These are phyloP conservation scores for Moricandia arvensis DNA, from an alignment of 345 rosid genomes.

Conservation along the genomic window DNA sequence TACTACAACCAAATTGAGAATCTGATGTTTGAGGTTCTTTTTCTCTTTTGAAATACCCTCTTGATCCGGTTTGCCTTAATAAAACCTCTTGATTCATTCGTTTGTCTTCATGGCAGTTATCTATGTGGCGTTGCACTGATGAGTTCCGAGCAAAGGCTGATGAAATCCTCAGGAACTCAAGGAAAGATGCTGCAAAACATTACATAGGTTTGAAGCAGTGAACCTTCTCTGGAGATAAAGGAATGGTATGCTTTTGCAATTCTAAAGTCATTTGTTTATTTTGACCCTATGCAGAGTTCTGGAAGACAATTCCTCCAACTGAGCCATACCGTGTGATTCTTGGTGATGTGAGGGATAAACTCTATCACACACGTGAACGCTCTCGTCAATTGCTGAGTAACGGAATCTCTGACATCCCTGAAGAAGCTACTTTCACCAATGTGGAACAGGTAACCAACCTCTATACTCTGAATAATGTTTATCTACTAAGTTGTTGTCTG, in stretches of 20 bases:
- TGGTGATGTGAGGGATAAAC: slow-evolving; percentile 86
- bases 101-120: slow-evolving; percentile 54
- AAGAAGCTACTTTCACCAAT: slow-evolving; percentile 72
- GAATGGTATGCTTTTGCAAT: slow-evolving; percentile 1
- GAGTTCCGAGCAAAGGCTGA: slow-evolving; percentile 81
- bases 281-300: slow-evolving; percentile 56
- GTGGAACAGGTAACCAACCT: slow-evolving; percentile 59
- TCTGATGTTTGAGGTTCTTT: slow-evolving; percentile 88
- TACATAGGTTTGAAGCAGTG: slow-evolving; percentile 63
- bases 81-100: not conserved
- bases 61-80: not conserved
- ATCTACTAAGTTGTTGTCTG: not conserved
- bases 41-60: not conserved
- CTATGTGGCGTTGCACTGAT: slow-evolving; percentile 99
- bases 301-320: slow-evolving; percentile 84
- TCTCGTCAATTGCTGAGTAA: slow-evolving; percentile 79
- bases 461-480: not conserved
- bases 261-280: not conserved
- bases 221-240: too few relatives aligned
- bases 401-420: slow-evolving; percentile 85
- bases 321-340: slow-evolving; percentile 98
- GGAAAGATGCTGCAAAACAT: slow-evolving; percentile 93
- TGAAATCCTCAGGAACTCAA: slow-evolving; percentile 69
- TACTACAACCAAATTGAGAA: slow-evolving; percentile 91
- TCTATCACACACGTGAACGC: slow-evolving; percentile 88